Base-by-base conservation (phyloP, 2,329 filamentous ascomycete species). In the Tolypocladium ophioglossoides region DNA sequence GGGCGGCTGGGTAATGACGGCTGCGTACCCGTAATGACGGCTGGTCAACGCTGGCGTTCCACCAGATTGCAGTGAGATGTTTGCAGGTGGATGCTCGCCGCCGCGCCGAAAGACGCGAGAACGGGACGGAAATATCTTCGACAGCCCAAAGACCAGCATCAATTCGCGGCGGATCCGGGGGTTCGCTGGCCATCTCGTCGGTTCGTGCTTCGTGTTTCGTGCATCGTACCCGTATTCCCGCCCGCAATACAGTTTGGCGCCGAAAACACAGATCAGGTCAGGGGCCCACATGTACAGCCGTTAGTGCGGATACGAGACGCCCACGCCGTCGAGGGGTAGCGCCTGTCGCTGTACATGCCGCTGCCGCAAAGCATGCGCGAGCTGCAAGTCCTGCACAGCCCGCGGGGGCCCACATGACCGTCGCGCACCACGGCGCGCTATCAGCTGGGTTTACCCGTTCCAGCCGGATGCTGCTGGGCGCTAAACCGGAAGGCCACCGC, bases 221-320 rank as follows among this genome's bases (percentile, higher is more conserved):
- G n/a, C n/a, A n/a, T n/a, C n/a, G n/a, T n/a, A n/a, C 6, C 27
- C 27, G 30, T 8, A 34, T 34, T 24, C 16, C 27, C n/a, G 27
- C 44, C 27, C 40, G 44, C 12, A 48, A 48, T 8, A 11, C 24
- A 7, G 7, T n/a, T 47, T 16, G 44, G 44, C 44, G 44, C 44
- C 27, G 27, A 6, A 20, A 20, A 32, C 18, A 34, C 37, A 2
- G 9, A 24, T n/a, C 48, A 14, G 12, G 22, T 8, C 35, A 7
- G 8, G 35, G 16, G 16, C 8, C 14, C 27, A 3, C 49, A 22
- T 38, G 49, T 39, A 39, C 49, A 12, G 8, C 51, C 65, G 63
- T 62, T 66, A 65, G 60, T 51, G 58, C 53, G 56, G 59, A 65
- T 66, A 64, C 64, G 64, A 65, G 64, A 59, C 58, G 58, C 52